Percentiles rank a stretch among this genome's conserved stretches.
Conservation (phyloP, 768 basidiomycete genomes). For the Termitomyces titanicus region DNA sequence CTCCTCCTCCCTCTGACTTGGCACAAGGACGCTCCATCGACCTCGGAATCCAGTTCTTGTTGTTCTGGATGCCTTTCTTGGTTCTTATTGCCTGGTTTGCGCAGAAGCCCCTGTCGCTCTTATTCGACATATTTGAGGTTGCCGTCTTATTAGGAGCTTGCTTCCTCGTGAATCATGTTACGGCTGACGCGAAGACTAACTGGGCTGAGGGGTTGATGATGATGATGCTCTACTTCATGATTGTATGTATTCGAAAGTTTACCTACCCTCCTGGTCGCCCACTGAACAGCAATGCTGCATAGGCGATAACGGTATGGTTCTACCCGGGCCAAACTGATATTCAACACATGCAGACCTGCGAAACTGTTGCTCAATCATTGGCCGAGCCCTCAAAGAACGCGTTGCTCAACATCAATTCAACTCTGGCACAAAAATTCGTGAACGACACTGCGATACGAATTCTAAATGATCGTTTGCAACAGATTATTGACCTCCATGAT, state of each 20-base stretch:
- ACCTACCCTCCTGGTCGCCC: background rate
- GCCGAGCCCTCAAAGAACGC: conserved; percentile 9
- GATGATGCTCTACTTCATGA: conserved; percentile 64
- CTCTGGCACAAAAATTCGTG: background rate
- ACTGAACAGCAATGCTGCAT: background rate
- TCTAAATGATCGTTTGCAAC: conserved; percentile 15
- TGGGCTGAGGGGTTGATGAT: conserved; percentile 71
- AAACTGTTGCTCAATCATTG: conserved; percentile 12
- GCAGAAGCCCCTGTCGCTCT: conserved; percentile 51
- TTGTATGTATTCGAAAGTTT: conserved; percentile 28
- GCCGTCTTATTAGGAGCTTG: conserved; percentile 62
- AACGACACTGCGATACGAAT: conserved; percentile 1
- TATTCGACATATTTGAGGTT: conserved; percentile 72
- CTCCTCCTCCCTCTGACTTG: conserved; percentile 43
- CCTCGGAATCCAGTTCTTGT: conserved; percentile 70
- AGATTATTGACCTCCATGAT: conserved; percentile 15
- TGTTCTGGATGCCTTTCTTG: conserved; percentile 78
- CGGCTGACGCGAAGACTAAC: conserved; percentile 73
- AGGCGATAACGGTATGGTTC: conserved; percentile 29
- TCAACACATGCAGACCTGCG: conserved; percentile 22
- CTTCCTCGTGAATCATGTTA: conserved; percentile 77
- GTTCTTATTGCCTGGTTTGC: conserved; percentile 67
- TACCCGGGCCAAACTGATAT: conserved; percentile 33
- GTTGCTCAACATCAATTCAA: background rate
- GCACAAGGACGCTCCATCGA: conserved; percentile 71